A percentile compares a stretch with the other conserved stretches of the same genome.
Evolutionary conservation across 2,329 filamentous ascomycete species (phyloP).

Genomic region (Claviceps humidiphila): DNA sequence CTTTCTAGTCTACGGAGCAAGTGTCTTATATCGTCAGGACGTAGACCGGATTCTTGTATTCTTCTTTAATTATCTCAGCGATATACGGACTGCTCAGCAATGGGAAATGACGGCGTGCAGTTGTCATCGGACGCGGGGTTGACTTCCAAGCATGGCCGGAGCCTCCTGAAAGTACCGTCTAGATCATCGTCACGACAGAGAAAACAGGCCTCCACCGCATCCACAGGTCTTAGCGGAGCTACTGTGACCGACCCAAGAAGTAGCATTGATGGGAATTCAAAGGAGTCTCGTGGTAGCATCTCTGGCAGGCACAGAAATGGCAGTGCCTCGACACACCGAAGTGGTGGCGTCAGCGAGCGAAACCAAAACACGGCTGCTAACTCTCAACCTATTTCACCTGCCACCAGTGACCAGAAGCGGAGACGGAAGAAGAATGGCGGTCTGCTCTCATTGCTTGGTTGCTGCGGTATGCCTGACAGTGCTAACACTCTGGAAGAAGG

Average conservation of each 20-base stretch:
- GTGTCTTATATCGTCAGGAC: not conserved
- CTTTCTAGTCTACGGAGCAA: not conserved
- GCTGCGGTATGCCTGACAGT: conserved; percentile 52
- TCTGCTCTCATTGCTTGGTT: conserved; percentile 49
- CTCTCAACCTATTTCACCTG: conserved; percentile 39
- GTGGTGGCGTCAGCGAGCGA: conserved; percentile 39
- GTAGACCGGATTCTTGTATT: conserved; percentile 6
- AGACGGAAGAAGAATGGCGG: conserved; percentile 43
- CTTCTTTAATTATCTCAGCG: conserved; percentile 15
- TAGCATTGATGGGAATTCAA: conserved; percentile 51
- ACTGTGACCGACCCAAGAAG: conserved; percentile 46
- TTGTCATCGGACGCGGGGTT: conserved; percentile 28
- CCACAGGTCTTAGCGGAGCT: conserved; percentile 46
- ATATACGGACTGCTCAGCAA: conserved; percentile 21
- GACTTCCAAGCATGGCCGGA: conserved; percentile 34
- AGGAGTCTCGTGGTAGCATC: conserved; percentile 52
- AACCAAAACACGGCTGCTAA: conserved; percentile 32
- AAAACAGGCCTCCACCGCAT: conserved; percentile 44
- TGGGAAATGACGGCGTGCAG: conserved; percentile 30
- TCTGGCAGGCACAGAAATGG: conserved; percentile 50
- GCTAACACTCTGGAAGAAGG: conserved; percentile 39
- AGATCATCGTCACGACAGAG: conserved; percentile 47
- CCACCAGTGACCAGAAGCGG: conserved; percentile 35
- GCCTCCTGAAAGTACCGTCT: conserved; percentile 45
- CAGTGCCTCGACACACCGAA: conserved; percentile 53